Evolutionary conservation across 768 basidiomycete genomes (phyloP).

Genomic region (Macrocybe gigantea): DNA sequence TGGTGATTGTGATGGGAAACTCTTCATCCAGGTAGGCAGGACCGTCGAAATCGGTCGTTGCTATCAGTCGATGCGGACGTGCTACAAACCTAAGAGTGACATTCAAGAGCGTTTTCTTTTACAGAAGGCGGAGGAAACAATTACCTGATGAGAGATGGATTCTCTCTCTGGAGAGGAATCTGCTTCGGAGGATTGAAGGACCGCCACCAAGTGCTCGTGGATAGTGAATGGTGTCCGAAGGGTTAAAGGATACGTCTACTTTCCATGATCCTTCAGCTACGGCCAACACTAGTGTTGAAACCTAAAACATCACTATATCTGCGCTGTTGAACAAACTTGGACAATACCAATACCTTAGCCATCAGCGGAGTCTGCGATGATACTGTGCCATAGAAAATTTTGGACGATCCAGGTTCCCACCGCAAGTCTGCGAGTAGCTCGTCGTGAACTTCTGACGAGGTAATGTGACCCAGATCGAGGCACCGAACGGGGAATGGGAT

Average conservation of each 20-base stretch:
- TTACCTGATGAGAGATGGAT: constrained; percentile 43
- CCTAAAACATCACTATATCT: constrained; percentile 25
- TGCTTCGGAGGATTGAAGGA: constrained; percentile 40
- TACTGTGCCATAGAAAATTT: constrained; percentile 60
- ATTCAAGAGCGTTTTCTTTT: constrained; percentile 22
- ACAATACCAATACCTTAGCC: constrained; percentile 42
- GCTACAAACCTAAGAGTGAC: constrained; percentile 44
- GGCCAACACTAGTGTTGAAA: constrained; percentile 41
- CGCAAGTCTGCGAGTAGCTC: constrained; percentile 38
- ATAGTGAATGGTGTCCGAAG: constrained; percentile 26
- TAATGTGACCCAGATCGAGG: constrained; percentile 42
- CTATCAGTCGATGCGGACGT: constrained; percentile 42
- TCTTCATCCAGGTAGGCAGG: constrained; percentile 81
- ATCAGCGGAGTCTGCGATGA: constrained; percentile 41
- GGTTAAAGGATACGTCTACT: constrained; percentile 54
- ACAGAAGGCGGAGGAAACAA: constrained; percentile 14
- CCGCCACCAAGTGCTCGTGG: constrained; percentile 20
- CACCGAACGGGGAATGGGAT: constrained; percentile 24
- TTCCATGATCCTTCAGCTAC: constrained; percentile 62
- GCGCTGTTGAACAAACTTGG: background rate
- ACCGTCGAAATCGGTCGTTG: constrained; percentile 51
- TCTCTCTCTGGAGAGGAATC: constrained; percentile 42
- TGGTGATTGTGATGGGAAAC: constrained; percentile 65
- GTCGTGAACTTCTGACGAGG: constrained; percentile 10
- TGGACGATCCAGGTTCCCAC: constrained; percentile 48